These are phyloP conservation scores for Ascochyta fabae DNA, from an alignment of 2,329 filamentous ascomycete species.

Conservation along the genomic window DNA sequence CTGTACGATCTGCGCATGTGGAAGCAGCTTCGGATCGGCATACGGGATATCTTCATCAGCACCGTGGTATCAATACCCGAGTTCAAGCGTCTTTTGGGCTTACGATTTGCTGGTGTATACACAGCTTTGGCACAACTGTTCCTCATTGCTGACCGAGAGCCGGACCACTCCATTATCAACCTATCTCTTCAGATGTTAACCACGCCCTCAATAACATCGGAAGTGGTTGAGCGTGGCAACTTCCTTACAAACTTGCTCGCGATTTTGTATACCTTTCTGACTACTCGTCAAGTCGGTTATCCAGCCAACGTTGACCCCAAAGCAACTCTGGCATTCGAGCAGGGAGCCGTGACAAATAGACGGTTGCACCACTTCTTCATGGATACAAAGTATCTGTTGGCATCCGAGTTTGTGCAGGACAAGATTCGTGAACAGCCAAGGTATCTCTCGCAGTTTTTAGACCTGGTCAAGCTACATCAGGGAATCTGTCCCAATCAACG, in stretches of 20 bases:
- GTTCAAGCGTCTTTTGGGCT: slow-evolving; percentile 91
- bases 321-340: slow-evolving; percentile 89
- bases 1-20: slow-evolving; percentile 94
- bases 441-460: slow-evolving; percentile 92
- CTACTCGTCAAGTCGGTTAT: slow-evolving; percentile 92
- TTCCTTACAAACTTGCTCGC: slow-evolving; percentile 95
- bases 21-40: slow-evolving; percentile 91
- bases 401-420: slow-evolving; percentile 86
- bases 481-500: slow-evolving; percentile 94
- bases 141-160: slow-evolving; percentile 92
- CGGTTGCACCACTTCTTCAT: slow-evolving; percentile 98
- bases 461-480: slow-evolving; percentile 94
- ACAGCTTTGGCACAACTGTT: slow-evolving; percentile 93
- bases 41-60: slow-evolving; percentile 92
- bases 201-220: slow-evolving; percentile 93
- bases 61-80: slow-evolving; percentile 94
- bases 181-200: slow-evolving; percentile 96
- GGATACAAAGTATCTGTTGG: slow-evolving; percentile 89
- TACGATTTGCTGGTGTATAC: slow-evolving; percentile 94
- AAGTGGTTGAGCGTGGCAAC: slow-evolving; percentile 93
- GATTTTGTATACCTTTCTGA: slow-evolving; percentile 96
- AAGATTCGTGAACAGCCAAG: slow-evolving; percentile 81
- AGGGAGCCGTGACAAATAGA: slow-evolving; percentile 91
- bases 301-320: slow-evolving; percentile 86
- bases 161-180: slow-evolving; percentile 98